These are phyloP conservation scores for Persicaria tinctoria DNA, from an alignment of 148 eudicot species.

Conservation along the genomic window DNA sequence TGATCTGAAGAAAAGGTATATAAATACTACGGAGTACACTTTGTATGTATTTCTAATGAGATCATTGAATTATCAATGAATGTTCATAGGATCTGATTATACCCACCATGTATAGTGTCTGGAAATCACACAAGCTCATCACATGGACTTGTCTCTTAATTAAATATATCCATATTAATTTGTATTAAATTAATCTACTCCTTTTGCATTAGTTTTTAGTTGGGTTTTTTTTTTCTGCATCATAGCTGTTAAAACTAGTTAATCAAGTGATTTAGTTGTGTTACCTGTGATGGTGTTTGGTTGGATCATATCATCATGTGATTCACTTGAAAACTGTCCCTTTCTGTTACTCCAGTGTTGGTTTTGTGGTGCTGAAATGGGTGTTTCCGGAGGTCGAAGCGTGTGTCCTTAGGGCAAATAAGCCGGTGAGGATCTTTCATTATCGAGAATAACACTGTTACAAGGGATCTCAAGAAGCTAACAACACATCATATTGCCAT, in stretches of 20 bases:
- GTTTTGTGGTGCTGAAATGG: not conserved
- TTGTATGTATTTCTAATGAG: not conserved
- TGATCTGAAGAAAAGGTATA: too few species aligned
- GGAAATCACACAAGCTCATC: not conserved
- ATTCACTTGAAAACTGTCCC: not conserved
- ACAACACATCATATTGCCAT: not conserved
- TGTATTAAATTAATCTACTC: slow-evolving; percentile 1
- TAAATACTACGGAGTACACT: too few species aligned
- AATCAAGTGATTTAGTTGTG: not conserved
- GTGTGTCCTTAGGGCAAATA: not conserved
- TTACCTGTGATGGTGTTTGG: not conserved
- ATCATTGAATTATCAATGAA: slow-evolving; percentile 1
- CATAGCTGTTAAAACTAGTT: not conserved
- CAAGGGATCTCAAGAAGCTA: not conserved
- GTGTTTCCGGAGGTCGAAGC: not conserved
- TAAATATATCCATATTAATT: not conserved
- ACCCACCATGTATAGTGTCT: slow-evolving; percentile 7
- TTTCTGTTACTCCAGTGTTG: not conserved
- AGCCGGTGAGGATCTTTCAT: not conserved
- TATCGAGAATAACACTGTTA: not conserved
- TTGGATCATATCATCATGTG: not conserved
- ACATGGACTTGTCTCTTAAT: slow-evolving; percentile 6
- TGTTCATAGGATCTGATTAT: slow-evolving; percentile 13
- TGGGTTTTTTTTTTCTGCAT: not conserved
- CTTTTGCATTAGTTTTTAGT: not conserved